These are phyloP conservation scores for Dendrostoma leiphaemia DNA, from an alignment of 2,329 filamentous ascomycete species.

Conservation along the genomic window DNA sequence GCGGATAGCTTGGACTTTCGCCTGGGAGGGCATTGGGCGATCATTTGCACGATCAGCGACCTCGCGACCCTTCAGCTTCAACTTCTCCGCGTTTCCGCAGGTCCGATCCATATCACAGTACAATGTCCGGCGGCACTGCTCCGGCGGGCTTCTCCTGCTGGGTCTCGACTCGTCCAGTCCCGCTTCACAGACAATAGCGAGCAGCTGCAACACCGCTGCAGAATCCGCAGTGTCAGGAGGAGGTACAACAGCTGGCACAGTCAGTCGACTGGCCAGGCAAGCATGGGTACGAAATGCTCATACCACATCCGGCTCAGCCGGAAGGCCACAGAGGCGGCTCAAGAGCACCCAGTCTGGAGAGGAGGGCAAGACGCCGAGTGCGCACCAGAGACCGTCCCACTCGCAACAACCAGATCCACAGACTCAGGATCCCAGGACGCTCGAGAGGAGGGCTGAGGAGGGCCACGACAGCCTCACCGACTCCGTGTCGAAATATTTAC, in stretches of 20 bases:
- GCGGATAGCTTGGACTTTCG: constrained; percentile 11
- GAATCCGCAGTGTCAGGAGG: constrained; percentile 32
- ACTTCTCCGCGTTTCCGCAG: constrained; percentile 26
- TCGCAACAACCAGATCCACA: constrained; percentile 21
- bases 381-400: constrained; percentile 15
- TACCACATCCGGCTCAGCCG: constrained; percentile 23
- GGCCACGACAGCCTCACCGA: constrained; percentile 35
- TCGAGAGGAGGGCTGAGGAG: not conserved
- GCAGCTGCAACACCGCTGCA: constrained; percentile 37
- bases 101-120: constrained; percentile 22
- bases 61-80: constrained; percentile 23
- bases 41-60: constrained; percentile 2
- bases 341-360: constrained; percentile 28
- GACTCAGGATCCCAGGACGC: constrained; percentile 35
- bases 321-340: constrained; percentile 26
- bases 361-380: constrained; percentile 19
- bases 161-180: constrained; percentile 40
- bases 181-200: constrained; percentile 36
- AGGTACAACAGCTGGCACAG: constrained; percentile 28
- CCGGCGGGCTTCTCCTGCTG: constrained; percentile 52
- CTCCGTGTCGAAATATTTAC: constrained; percentile 58
- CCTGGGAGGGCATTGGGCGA: constrained; percentile 16
- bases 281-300: constrained; percentile 35
- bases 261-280: constrained; percentile 35
- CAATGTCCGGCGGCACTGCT: constrained; percentile 49